Percentiles rank a stretch among this genome's conserved stretches.
These are phyloP conservation scores for Camelina sativa DNA, from an alignment of 345 rosid genomes.

Conservation along the genomic window DNA sequence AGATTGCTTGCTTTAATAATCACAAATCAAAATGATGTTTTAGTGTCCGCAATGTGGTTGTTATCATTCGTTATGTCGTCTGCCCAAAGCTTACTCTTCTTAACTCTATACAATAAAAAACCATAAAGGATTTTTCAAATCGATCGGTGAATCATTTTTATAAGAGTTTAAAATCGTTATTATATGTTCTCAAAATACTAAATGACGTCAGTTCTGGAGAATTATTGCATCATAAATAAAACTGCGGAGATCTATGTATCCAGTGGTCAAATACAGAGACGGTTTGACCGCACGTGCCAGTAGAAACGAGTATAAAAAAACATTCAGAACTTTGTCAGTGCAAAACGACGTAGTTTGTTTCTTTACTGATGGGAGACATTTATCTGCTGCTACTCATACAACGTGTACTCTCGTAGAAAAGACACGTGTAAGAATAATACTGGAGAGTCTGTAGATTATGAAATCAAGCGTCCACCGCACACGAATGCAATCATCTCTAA, in stretches of 20 bases:
- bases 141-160: not conserved
- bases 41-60: conserved; percentile 27
- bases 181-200: not conserved
- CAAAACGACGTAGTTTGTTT: conserved; percentile 25
- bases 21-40: conserved; percentile 36
- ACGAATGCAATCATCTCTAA: conserved; percentile 33
- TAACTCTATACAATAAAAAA: not conserved
- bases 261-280: conserved; percentile 17
- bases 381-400: conserved; percentile 26
- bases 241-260: not conserved
- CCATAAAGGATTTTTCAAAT: not conserved
- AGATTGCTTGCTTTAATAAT: conserved; percentile 35
- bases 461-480: conserved; percentile 25
- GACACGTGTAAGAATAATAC: not conserved
- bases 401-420: not conserved
- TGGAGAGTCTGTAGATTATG: not conserved
- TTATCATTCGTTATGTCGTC: conserved; percentile 36
- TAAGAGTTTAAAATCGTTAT: too few species aligned
- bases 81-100: conserved; percentile 4
- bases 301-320: conserved; percentile 19
- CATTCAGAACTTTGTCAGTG: conserved; percentile 20
- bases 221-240: conserved; percentile 21
- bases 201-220: conserved; percentile 26
- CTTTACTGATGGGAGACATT: not conserved
- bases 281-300: conserved; percentile 35